Conservation (phyloP, 345 rosid species). For the Dimocarpus longan region DNA sequence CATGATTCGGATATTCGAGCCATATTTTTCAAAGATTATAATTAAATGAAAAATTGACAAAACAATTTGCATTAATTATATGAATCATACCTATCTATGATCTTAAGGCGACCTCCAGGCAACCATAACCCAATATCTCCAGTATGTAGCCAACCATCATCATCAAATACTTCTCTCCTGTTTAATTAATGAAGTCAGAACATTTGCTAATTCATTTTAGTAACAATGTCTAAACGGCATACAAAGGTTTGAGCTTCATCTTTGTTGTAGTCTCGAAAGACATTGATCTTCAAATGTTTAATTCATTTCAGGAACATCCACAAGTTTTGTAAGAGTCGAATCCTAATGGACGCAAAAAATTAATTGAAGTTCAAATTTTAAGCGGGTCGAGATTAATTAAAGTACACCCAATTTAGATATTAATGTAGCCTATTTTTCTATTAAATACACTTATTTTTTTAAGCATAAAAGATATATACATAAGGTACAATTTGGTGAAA, state of each 20-base stretch:
- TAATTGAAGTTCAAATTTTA: too few relatives aligned
- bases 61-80: neutral
- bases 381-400: too few relatives aligned
- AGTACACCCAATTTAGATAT: too few relatives aligned
- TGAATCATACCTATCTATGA: slow-evolving; percentile 51
- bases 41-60: neutral
- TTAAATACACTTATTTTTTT: too few relatives aligned
- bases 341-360: too few relatives aligned
- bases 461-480: too few relatives aligned
- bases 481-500: too few relatives aligned
- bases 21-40: neutral
- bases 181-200: slow-evolving; percentile 29
- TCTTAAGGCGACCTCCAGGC: slow-evolving; percentile 91
- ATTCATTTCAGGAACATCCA: slow-evolving; percentile 95
- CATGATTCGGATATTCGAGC: neutral
- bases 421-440: too few relatives aligned
- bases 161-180: slow-evolving; percentile 92
- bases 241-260: slow-evolving; percentile 57
- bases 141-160: slow-evolving; percentile 93
- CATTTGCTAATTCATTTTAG: slow-evolving; percentile 7
- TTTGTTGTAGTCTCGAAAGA: slow-evolving; percentile 86
- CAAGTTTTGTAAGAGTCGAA: slow-evolving; percentile 40
- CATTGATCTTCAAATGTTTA: slow-evolving; percentile 74
- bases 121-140: slow-evolving; percentile 94
- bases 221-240: slow-evolving; percentile 13